These are phyloP conservation scores for Bretschneidera sinensis DNA, from an alignment of 345 rosid species.

Conservation along the genomic window DNA sequence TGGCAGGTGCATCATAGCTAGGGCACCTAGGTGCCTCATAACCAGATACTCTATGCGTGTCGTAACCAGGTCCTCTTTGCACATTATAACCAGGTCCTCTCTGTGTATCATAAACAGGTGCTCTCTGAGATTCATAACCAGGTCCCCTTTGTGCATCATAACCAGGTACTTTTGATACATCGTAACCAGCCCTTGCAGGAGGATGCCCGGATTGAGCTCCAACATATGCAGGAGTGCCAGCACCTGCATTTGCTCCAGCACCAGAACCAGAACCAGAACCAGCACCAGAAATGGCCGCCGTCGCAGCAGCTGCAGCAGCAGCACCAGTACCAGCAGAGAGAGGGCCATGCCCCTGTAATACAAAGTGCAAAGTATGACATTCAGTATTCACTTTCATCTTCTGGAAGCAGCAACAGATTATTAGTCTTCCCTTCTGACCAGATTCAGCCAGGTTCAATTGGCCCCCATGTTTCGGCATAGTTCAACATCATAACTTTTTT, in stretches of 20 bases:
- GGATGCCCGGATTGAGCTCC: slow-evolving; percentile 58
- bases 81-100: slow-evolving; percentile 22
- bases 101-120: slow-evolving; percentile 28
- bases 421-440: slow-evolving; percentile 1
- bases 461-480: neutral
- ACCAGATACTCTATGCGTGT: slow-evolving; percentile 30
- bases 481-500: neutral
- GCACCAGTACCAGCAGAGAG: slow-evolving; percentile 25
- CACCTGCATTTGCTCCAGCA: slow-evolving; percentile 27
- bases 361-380: slow-evolving; percentile 13
- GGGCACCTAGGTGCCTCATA: slow-evolving; percentile 33
- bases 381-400: too few species aligned
- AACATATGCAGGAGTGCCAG: slow-evolving; percentile 32
- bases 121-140: slow-evolving; percentile 23
- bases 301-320: slow-evolving; percentile 27
- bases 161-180: slow-evolving; percentile 29
- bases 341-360: slow-evolving; percentile 42
- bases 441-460: neutral
- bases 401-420: neutral
- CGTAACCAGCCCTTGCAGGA: slow-evolving; percentile 42
- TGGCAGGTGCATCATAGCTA: slow-evolving; percentile 38
- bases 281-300: too few species aligned
- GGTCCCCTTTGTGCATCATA: slow-evolving; percentile 36
- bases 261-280: slow-evolving; percentile 28
- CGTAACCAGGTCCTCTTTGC: slow-evolving; percentile 25